phyloP scores from a whole-genome alignment of 495 filamentous ascomycete genomes.

The Wilcoxina mikolae region DNA sequence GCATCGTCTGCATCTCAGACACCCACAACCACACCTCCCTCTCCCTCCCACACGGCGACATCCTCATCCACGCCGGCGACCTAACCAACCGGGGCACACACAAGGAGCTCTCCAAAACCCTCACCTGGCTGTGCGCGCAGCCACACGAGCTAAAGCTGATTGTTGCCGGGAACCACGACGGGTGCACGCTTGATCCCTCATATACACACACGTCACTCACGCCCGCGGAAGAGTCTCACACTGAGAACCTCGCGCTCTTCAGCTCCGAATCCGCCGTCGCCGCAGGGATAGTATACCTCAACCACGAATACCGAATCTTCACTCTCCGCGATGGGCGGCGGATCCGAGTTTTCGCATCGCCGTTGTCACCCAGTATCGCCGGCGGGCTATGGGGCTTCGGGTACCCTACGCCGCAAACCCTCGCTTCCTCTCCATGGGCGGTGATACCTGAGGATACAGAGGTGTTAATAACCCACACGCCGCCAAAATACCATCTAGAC shows the following conservation, averaged over 20 bases:
- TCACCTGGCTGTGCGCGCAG: constrained; percentile 63
- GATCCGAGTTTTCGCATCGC: constrained; percentile 21
- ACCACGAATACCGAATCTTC: constrained; percentile 29
- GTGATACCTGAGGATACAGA: constrained; percentile 59
- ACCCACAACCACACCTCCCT: constrained; percentile 52
- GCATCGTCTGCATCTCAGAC: constrained; percentile 74
- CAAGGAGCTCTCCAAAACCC: constrained; percentile 54
- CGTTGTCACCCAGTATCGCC: constrained; percentile 11
- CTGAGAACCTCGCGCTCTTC: constrained; percentile 14
- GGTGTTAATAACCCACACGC: constrained; percentile 74
- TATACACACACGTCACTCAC: constrained; percentile 12
- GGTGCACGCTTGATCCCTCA: constrained; percentile 15
- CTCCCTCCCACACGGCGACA: constrained; percentile 56
- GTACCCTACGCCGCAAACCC: constrained; percentile 8
- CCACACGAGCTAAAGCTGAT: constrained; percentile 67
- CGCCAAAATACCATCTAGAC: constrained; percentile 63
- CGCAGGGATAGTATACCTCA: constrained; percentile 35
- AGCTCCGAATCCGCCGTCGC: constrained; percentile 5
- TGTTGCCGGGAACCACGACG: constrained; percentile 38
- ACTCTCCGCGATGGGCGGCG: constrained; percentile 20
- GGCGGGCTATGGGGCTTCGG: constrained; percentile 22
- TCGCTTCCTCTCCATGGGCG: constrained; percentile 34
- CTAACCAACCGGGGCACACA: constrained; percentile 57
- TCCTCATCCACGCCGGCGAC: constrained; percentile 84
- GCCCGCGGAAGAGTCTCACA: constrained; percentile 9